Evolutionary conservation across 2,329 filamentous ascomycete genomes (phyloP).

Genomic region (Pezicula rhizophila): DNA sequence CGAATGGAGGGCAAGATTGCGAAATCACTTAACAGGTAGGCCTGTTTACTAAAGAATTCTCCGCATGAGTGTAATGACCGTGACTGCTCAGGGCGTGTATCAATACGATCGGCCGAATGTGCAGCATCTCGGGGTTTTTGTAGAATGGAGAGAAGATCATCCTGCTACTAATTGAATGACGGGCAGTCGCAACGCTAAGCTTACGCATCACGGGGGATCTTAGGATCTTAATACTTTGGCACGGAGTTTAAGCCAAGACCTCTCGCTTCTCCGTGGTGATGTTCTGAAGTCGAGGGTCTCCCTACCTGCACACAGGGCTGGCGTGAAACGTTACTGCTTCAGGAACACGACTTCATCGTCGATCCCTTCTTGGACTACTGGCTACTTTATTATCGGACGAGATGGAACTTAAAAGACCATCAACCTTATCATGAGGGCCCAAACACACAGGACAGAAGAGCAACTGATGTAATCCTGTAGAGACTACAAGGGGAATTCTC

Average conservation of each 20-base stretch:
- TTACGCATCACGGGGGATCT: background rate
- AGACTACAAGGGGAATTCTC: too few species aligned
- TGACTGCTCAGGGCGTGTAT: background rate
- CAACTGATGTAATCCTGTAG: too few species aligned
- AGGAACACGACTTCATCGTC: background rate
- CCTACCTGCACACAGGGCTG: background rate
- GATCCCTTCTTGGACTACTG: background rate
- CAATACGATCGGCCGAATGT: background rate
- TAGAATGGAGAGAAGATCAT: background rate
- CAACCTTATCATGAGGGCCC: background rate
- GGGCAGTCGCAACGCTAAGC: conserved; percentile 1
- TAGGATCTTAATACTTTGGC: background rate
- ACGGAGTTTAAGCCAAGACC: conserved; percentile 7
- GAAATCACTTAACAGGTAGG: too few species aligned
- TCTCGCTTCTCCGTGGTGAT: background rate
- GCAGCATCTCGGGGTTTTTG: background rate
- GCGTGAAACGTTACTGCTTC: background rate
- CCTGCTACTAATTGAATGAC: conserved; percentile 5
- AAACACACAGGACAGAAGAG: too few species aligned
- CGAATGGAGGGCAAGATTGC: too few species aligned
- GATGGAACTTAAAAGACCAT: background rate
- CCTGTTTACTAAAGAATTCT: too few species aligned
- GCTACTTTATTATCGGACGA: background rate
- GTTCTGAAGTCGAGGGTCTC: background rate
- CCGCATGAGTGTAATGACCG: too few species aligned